Base-by-base conservation (phyloP, 768 basidiomycete species). In the Mycena haematopus region DNA sequence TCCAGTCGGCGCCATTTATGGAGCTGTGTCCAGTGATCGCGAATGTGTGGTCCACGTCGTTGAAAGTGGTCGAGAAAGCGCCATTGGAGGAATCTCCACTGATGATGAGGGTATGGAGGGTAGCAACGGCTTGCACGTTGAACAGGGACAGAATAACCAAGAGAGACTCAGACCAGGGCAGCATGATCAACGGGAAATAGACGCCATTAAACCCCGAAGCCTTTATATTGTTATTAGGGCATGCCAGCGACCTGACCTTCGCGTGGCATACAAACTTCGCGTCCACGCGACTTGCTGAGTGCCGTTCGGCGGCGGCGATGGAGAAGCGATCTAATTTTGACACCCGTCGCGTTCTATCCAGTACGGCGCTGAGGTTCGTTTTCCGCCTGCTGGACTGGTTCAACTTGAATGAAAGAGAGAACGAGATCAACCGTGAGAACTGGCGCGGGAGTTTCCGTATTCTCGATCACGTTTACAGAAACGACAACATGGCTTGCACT, bases 401-500 rank as follows among this genome's bases (percentile, higher is more conserved):
- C 29, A 9, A 9, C 4, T 31, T 9, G 29, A 31, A 31, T 9
- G 29, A 31, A 36, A 36, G 36, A 36, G 40, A 0, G 6, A 7
- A 42, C 7, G 2, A n/a, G 40, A n/a, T 24, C 52, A 40, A 40
- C 52, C 36, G 52, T 53, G 52, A 21, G 24, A 53, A 53, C 24
- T 3, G 29, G 9, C 29, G 29, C 29, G 29, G 29, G 29, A 31
- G 29, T 31, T 38, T 31, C n/a, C 19, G 21, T 24, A 27, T 33
- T 22, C 55, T 49, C 29, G 14, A 15, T 13, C 52, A 38, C 47
- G 40, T 50, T 27, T 36, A 14, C n/a, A 25, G 9, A 4, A 15
- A 35, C 38, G 25, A n/a, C 40, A 10, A 33, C 61, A 79, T 80
- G 78, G 63, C 77, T 58, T 91, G 90, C 74, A 67, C 79, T 9